A percentile compares a stretch with the other conserved stretches of the same genome.
These are phyloP conservation scores for Leishmania major DNA, from an alignment of 208 protist genomes.

Conservation along the genomic window DNA sequence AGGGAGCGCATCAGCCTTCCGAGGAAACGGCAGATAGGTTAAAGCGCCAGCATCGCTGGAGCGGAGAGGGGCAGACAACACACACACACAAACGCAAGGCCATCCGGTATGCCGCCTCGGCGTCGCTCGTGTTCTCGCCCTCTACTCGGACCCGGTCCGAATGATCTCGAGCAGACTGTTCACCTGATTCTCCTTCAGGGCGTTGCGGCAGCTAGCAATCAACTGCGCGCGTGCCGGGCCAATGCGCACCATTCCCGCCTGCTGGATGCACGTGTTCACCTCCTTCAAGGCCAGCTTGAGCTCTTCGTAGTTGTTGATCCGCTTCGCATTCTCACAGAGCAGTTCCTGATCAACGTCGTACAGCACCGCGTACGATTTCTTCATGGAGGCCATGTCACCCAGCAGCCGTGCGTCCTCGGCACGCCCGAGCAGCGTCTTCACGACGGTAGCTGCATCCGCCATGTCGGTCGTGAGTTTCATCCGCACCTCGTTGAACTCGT, in stretches of 20 bases:
- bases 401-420: conserved; percentile 94
- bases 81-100: background rate
- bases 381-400: conserved; percentile 82
- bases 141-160: conserved; percentile 48
- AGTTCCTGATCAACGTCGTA: conserved; percentile 91
- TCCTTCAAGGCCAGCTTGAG: conserved; percentile 87
- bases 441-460: conserved; percentile 83
- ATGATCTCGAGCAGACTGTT: conserved; percentile 86
- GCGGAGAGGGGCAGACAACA: background rate
- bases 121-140: background rate
- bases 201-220: conserved; percentile 79
- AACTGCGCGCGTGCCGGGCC: conserved; percentile 60
- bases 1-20: background rate
- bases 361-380: conserved; percentile 75
- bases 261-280: conserved; percentile 94
- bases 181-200: conserved; percentile 84
- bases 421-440: conserved; percentile 92
- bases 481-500: conserved; percentile 85
- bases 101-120: background rate
- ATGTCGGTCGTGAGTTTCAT: conserved; percentile 93
- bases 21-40: background rate
- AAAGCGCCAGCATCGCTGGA: background rate
- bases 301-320: conserved; percentile 91
- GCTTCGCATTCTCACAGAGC: conserved; percentile 93
- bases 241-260: conserved; percentile 83